Conservation (phyloP, 192 early-diverging fungal genomes). For the Coemansia sp. region DNA sequence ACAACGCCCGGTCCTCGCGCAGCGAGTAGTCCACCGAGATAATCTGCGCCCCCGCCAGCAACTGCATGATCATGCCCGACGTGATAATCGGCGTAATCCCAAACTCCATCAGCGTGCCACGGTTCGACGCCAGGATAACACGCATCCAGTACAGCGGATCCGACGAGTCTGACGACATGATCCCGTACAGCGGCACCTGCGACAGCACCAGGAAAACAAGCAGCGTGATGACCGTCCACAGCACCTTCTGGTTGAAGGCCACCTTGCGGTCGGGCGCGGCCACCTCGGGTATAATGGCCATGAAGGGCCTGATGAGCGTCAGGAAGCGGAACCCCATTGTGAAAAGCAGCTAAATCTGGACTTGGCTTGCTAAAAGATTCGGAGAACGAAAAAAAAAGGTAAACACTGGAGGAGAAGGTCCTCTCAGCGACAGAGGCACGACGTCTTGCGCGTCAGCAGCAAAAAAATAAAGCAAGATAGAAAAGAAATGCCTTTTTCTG, state of each 20-base stretch:
- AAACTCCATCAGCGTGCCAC: constrained; percentile 99
- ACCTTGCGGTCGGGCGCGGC: constrained; percentile 93
- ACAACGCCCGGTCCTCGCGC: constrained; percentile 97
- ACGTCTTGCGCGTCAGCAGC: too few species aligned
- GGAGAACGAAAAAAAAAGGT: background rate
- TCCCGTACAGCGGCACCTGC: constrained; percentile 99
- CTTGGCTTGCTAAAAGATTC: background rate
- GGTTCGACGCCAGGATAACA: constrained; percentile 98
- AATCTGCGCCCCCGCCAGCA: constrained; percentile 95
- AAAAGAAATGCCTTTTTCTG: too few species aligned
- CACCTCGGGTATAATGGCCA: constrained; percentile 97
- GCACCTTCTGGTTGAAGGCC: constrained; percentile 96
- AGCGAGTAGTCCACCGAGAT: constrained; percentile 98
- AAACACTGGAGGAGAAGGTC: background rate
- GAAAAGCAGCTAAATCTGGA: background rate
- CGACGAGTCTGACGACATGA: constrained; percentile 97
- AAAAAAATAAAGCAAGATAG: constrained; percentile 5
- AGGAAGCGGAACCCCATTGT: constrained; percentile 74
- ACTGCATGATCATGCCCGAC: constrained; percentile 99
- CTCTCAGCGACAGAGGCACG: too few species aligned
- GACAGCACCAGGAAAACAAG: constrained; percentile 99
- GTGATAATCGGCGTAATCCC: constrained; percentile 99
- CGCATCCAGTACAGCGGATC: constrained; percentile 99
- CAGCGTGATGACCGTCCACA: constrained; percentile 99
- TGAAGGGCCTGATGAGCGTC: constrained; percentile 95